These are phyloP conservation scores for Marasmius oreades DNA, from an alignment of 1,284 basidiomycete genomes.

Conservation along the genomic window DNA sequence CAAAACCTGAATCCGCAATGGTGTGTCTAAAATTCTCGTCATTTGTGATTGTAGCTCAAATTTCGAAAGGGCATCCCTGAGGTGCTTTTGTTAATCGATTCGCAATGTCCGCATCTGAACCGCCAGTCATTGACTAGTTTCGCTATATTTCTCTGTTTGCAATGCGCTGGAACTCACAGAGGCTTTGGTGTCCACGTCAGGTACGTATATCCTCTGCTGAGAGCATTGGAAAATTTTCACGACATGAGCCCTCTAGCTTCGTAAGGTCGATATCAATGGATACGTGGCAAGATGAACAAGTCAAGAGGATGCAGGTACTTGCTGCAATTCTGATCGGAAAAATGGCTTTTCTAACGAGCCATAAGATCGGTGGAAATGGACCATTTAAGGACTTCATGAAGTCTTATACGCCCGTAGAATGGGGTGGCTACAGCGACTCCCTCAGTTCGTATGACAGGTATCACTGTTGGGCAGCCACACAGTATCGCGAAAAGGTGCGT, in stretches of 20 bases:
- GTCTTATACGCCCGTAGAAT: conserved; percentile 65
- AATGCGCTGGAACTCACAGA: conserved; percentile 88
- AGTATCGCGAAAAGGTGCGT: conserved; percentile 86
- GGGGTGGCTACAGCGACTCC: conserved; percentile 71
- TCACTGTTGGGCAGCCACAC: conserved; percentile 87
- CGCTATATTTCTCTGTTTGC: conserved; percentile 87
- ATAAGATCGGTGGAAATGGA: conserved; percentile 80
- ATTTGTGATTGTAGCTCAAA: neutral
- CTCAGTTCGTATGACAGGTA: conserved; percentile 80
- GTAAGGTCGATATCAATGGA: conserved; percentile 94
- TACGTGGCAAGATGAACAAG: conserved; percentile 89
- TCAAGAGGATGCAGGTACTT: conserved; percentile 84
- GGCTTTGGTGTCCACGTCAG: conserved; percentile 87
- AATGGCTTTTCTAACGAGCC: conserved; percentile 8
- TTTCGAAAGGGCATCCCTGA: conserved; percentile 9
- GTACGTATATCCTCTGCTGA: conserved; percentile 30
- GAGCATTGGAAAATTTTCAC: neutral
- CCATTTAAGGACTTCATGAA: conserved; percentile 79
- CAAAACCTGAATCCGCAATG: conserved; percentile 86
- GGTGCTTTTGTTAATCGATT: conserved; percentile 7
- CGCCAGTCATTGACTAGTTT: conserved; percentile 41
- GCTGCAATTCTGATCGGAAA: conserved; percentile 10
- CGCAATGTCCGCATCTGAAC: conserved; percentile 7
- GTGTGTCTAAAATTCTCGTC: conserved; percentile 27
- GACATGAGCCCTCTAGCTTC: conserved; percentile 51